Percentiles rank a stretch among this genome's conserved stretches.
Evolutionary conservation across 2,329 filamentous ascomycete species (phyloP).

Genomic region (Biscogniauxia marginata): DNA sequence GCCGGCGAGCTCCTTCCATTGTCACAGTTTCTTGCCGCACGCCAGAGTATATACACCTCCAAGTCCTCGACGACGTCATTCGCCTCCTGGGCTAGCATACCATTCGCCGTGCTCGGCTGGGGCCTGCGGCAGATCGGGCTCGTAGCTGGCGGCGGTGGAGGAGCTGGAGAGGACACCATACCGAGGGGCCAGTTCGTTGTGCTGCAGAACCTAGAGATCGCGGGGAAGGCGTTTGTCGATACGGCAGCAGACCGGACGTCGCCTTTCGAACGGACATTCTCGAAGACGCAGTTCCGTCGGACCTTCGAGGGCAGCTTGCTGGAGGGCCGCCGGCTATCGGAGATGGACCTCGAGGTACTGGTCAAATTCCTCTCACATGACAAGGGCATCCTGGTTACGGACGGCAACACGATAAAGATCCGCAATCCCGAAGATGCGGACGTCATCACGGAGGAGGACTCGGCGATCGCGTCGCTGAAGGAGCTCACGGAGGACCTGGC

Average conservation of each 20-base stretch:
- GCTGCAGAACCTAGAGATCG: constrained; percentile 59
- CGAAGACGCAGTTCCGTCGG: constrained; percentile 61
- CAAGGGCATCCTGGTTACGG: constrained; percentile 55
- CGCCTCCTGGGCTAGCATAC: constrained; percentile 54
- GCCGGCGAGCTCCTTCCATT: constrained; percentile 69
- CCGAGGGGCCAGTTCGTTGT: constrained; percentile 65
- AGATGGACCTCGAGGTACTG: constrained; percentile 67
- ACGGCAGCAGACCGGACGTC: constrained; percentile 42
- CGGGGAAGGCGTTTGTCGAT: constrained; percentile 53
- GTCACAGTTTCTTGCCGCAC: constrained; percentile 62
- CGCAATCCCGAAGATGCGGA: constrained; percentile 47
- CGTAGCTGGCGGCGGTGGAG: constrained; percentile 18
- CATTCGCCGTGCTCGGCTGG: constrained; percentile 74
- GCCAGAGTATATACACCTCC: constrained; percentile 71
- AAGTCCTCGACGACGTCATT: constrained; percentile 43
- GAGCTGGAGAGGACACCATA: constrained; percentile 50
- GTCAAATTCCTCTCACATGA: constrained; percentile 69
- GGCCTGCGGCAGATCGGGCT: constrained; percentile 69
- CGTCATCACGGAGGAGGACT: constrained; percentile 72
- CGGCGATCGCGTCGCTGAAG: constrained; percentile 79
- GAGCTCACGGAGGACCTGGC: constrained; percentile 73
- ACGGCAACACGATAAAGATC: constrained; percentile 74
- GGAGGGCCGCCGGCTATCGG: constrained; percentile 50
- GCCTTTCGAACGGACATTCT: constrained; percentile 66
- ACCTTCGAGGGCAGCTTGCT: constrained; percentile 55